Evolutionary conservation across 2,329 filamentous ascomycete species (phyloP), one percentile per base, ranked within the genome.

Genomic region (Penicillium decumbens): DNA sequence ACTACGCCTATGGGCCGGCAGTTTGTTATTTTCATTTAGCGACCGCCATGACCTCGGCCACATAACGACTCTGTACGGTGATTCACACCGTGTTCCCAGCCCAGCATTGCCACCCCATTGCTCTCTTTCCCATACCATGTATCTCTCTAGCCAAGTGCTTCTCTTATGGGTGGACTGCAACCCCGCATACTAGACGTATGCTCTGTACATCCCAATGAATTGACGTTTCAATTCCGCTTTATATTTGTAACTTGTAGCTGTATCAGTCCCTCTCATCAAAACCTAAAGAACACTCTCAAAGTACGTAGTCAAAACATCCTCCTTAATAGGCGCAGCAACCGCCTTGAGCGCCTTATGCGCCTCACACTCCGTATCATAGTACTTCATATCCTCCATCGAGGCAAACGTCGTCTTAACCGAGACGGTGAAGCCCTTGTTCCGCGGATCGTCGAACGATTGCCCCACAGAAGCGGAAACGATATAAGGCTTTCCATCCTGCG

Each of bases 401-500:
- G 78, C 77, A 63, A 89, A 89, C 41, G 80, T 78, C 35, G 79
- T 82, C 65, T 82, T 79, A 42, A 79, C 80, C 13, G 81, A 76
- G 45, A 88, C 61, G 6, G 82, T 88, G 72, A 78, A 88, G 38
- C 84, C 85, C 66, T 85, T 79, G 57, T 75, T 77, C 27, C 84
- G 80, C 15, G 78, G 72, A 59, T 87, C 82, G 7, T 77, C 73
- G 54, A 80, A 70, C 7, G 79, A 75, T 20, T 72, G 67, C 28
- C 79, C 79, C 12, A 79, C 82, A n/a, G 68, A 72, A 55, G 81
- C 72, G 49, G 76, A 75, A 39, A 82, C 68, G 56, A 89, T 86
- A 66, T 89, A 89, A 1, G 82, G 82, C 65, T 86, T 82, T 54
- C 83, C 85, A 60, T 87, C 79, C 86, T 89, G 47, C 13, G 30